These are phyloP conservation scores for Staphylotrichum tortipilum DNA, from an alignment of 495 filamentous ascomycete genomes.

Conservation along the genomic window DNA sequence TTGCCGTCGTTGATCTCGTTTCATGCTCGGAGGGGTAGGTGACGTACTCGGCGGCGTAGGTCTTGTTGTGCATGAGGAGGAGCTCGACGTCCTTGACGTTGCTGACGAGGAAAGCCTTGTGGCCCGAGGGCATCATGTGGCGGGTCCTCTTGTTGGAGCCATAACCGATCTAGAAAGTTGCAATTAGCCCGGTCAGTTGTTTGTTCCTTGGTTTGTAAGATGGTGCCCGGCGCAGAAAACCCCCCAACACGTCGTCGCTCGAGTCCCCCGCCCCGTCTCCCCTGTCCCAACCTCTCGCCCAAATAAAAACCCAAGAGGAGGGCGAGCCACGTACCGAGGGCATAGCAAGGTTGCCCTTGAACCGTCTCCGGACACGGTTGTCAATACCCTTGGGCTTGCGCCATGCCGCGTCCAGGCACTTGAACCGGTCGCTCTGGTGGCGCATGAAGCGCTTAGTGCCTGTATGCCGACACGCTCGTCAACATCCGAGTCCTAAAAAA, in stretches of 20 bases:
- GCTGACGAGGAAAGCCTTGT: slow-evolving; percentile 99
- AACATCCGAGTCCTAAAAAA: slow-evolving; percentile 12
- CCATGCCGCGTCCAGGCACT: slow-evolving; percentile 76
- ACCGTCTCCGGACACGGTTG: slow-evolving; percentile 70
- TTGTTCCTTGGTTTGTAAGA: not conserved
- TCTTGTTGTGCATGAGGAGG: slow-evolving; percentile 98
- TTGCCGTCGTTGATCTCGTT: not conserved
- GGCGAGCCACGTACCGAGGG: slow-evolving; percentile 69
- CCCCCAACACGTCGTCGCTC: not conserved
- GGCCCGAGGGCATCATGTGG: slow-evolving; percentile 97
- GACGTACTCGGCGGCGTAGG: slow-evolving; percentile 94
- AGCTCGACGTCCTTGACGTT: slow-evolving; percentile 93
- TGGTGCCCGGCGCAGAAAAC: not conserved
- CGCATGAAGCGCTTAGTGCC: slow-evolving; percentile 86
- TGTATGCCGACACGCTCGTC: slow-evolving; percentile 31
- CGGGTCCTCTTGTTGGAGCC: slow-evolving; percentile 97
- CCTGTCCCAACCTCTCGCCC: not conserved
- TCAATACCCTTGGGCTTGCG: slow-evolving; percentile 99
- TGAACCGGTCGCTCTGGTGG: slow-evolving; percentile 96
- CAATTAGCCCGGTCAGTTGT: slow-evolving; percentile 11
- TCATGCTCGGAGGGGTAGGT: not conserved
- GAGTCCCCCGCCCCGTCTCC: not conserved
- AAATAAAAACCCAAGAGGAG: not conserved
- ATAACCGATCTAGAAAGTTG: slow-evolving; percentile 72
- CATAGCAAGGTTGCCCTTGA: slow-evolving; percentile 92